Evolutionary conservation across 1,284 basidiomycete species (phyloP), one percentile per base, ranked within the genome.

Genomic region (Tranzscheliella williamsii): DNA sequence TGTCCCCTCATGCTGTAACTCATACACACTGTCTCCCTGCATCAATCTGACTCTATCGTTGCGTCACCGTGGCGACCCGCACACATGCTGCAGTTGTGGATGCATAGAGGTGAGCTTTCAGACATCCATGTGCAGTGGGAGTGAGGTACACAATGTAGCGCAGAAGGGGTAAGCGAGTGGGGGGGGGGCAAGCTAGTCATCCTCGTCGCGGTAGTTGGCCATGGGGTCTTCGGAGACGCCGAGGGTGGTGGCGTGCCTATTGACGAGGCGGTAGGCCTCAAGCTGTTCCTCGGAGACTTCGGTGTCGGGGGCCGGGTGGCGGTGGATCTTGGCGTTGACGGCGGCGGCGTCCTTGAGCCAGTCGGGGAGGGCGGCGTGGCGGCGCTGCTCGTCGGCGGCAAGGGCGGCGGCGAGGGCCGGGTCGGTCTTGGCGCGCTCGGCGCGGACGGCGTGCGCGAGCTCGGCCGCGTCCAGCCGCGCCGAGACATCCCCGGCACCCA

Each of bases 221-320:
- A 93, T 91, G 4, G 90, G 90, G 78, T 93, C 90, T 52, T 91
- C 88, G 20, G 82, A 80, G 83, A 65, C 83, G 79, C 78, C 75
- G 7, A 58, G 50, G 39, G 85, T 83, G 42, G 79, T 85, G 0
- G 16, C 22, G 2, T n/a, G 18, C 4, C 35, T 21, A 22, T 56
- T 52, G 32, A 56, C 52, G 84, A 88, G 86, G 40, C 90, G 83
- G 78, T 92, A 93, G 16, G 86, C 86, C 85, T 93, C 91, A 52
- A 96, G 84, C 74, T 96, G 87, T 76, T 93, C 92, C 79, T 96
- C 91, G 2, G 90, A 88, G 21, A 96, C 89, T 37, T 92, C 90
- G 70, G 83, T 84, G 65, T 80, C 83, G 44, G 81, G 69, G 37
- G 32, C 9, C 9, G n/a, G 11, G n/a, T 9, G 27, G 27, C n/a